These are phyloP conservation scores for Vanrija sp. DNA, from an alignment of 1,284 basidiomycete species.

Conservation along the genomic window DNA sequence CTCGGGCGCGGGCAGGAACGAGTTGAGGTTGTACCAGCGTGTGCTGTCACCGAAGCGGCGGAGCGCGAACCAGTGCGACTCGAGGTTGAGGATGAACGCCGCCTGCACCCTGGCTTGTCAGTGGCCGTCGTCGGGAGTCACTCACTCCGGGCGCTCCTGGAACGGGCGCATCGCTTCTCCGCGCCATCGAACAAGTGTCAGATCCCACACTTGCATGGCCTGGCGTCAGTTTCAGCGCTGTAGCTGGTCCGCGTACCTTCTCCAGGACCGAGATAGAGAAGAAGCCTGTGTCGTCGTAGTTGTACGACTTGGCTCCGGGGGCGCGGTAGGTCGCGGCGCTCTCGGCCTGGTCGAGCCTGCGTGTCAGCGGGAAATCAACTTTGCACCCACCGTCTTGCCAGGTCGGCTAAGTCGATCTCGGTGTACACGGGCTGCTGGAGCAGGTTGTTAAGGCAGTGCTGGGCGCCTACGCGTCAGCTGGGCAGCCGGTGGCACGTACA, in stretches of 20 bases:
- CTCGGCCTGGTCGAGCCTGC: constrained; percentile 52
- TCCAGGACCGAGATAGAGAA: constrained; percentile 59
- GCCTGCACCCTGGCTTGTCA: constrained; percentile 61
- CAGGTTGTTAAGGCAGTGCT: constrained; percentile 53
- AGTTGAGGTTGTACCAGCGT: constrained; percentile 90
- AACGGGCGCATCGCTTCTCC: constrained; percentile 73
- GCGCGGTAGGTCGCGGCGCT: constrained; percentile 40
- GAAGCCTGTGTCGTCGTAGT: constrained; percentile 91
- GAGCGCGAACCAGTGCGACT: constrained; percentile 84
- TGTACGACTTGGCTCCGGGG: constrained; percentile 57
- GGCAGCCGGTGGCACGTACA: constrained; percentile 23
- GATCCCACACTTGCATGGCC: constrained; percentile 76
- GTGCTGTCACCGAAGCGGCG: constrained; percentile 63
- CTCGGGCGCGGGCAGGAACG: constrained; percentile 65
- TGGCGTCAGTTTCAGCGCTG: constrained; percentile 4
- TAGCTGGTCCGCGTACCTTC: constrained; percentile 2
- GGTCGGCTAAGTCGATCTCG: constrained; percentile 76
- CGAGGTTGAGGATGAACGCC: constrained; percentile 82
- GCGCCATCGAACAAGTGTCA: constrained; percentile 78
- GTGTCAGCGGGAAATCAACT: constrained; percentile 53
- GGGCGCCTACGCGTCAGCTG: constrained; percentile 39
- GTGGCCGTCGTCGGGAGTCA: constrained; percentile 4
- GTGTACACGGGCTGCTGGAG: constrained; percentile 58
- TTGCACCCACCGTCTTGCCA: constrained; percentile 55
- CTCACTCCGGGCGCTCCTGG: constrained; percentile 74